Evolutionary conservation across 805 yeast genomes (phyloP), one percentile per base, ranked within the genome.

Genomic region (Geotrichum ghanense): DNA sequence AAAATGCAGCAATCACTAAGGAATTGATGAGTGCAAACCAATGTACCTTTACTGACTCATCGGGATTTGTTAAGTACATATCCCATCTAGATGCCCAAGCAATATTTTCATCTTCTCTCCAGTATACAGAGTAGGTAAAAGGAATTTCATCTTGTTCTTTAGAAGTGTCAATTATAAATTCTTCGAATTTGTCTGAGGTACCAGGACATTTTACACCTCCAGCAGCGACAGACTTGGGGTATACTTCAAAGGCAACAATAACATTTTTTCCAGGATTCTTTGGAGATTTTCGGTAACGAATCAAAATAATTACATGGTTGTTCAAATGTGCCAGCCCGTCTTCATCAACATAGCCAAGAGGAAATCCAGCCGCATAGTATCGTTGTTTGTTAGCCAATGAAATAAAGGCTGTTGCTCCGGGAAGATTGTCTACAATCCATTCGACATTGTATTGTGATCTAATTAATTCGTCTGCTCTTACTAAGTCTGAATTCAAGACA

Each of bases 221-320:
- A 24, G 22, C 41, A 40, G 73, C 67, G 10, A 83, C 89, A 46
- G 92, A 82, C 59, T 78, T 81, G 9, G 95, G 95, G 59, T 87
- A 87, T 12, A 86, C 84, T 64, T 87, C 96, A 55, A 88, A 83
- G 0, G 95, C 96, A 17, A 87, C 95, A 54, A 87, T 84, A 16
- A 51, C 56, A 19, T 51, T 51, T 6, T 60, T 57, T 44, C 59
- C 62, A 25, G 69, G 65, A 58, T 68, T 62, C 50, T 42, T 34
- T 10, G 35, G 45, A 21, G 50, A 53, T 23, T 58, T 42, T 54
- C 85, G 82, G 65, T 78, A 83, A 56, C 95, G 72, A 40, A 87
- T 71, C 12, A 88, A 90, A 46, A 87, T 56, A 81, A 82, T 82
- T 7, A 83, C 78, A 60, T 88, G 95, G 59, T 85, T 87, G 62